phyloP scores from a whole-genome alignment of 495 filamentous ascomycete genomes.

The Amniculicola lignicola region DNA sequence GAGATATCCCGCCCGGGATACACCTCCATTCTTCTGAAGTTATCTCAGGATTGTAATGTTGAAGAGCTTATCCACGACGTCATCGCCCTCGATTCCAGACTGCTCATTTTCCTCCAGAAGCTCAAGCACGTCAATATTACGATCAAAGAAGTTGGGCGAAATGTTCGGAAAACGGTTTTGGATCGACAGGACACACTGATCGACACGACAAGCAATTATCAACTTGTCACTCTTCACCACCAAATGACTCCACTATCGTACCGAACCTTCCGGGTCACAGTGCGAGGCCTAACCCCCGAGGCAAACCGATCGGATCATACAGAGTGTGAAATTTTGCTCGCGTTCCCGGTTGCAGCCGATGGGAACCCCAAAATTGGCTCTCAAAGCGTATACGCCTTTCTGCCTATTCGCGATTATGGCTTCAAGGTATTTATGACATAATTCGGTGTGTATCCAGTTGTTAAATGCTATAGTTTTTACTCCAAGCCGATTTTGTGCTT shows the following conservation, averaged over 20 bases:
- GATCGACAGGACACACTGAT: neutral
- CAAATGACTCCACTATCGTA: neutral
- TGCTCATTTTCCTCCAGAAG: conserved; percentile 7
- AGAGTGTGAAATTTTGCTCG: neutral
- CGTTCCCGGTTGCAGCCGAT: conserved; percentile 2
- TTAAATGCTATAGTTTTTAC: conserved; percentile 1
- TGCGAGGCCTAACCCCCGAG: neutral
- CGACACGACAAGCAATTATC: neutral
- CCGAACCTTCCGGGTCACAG: neutral
- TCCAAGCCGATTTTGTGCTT: conserved; percentile 9
- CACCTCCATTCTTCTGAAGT: neutral
- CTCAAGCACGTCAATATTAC: conserved; percentile 1
- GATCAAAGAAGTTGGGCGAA: neutral
- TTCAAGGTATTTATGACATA: neutral
- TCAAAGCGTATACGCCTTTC: conserved; percentile 10
- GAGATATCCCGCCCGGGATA: neutral
- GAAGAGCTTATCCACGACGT: neutral
- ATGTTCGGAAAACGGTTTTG: neutral
- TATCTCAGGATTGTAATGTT: neutral
- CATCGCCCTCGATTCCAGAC: neutral
- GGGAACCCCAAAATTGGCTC: neutral
- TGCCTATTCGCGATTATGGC: conserved; percentile 12
- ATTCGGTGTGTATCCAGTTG: neutral
- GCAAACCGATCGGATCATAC: neutral
- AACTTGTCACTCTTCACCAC: neutral